These are phyloP conservation scores for Gloeophyllum trabeum DNA, from an alignment of 768 basidiomycete genomes.

Conservation along the genomic window DNA sequence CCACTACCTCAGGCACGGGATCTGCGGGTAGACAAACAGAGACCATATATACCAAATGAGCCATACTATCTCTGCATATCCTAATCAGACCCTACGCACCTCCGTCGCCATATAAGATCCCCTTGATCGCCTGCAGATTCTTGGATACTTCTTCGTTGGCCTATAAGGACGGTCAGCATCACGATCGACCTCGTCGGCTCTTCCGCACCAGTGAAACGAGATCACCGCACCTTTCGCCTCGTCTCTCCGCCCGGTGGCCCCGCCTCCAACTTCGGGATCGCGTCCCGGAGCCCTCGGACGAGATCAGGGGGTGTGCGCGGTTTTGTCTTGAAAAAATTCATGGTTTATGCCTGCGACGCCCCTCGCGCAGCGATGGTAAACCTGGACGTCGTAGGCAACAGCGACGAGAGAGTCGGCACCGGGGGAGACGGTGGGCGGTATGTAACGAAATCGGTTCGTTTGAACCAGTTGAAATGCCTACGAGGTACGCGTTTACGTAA, in stretches of 20 bases:
- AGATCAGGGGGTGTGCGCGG: constrained; percentile 81
- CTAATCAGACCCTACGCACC: constrained; percentile 44
- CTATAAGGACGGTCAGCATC: constrained; percentile 24
- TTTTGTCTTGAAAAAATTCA: constrained; percentile 97
- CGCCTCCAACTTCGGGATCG: constrained; percentile 65
- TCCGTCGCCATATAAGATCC: constrained; percentile 77
- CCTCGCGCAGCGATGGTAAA: too few relatives aligned
- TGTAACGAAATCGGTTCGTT: too few relatives aligned
- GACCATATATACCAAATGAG: constrained; percentile 2
- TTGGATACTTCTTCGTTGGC: constrained; percentile 85
- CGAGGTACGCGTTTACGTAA: too few relatives aligned
- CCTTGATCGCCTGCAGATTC: constrained; percentile 85
- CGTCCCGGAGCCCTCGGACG: constrained; percentile 70
- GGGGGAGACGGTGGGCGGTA: too few relatives aligned
- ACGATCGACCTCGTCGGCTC: neutral
- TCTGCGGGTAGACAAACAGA: constrained; percentile 28
- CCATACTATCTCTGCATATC: too few relatives aligned
- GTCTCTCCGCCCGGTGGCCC: constrained; percentile 67
- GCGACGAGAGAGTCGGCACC: too few relatives aligned
- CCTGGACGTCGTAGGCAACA: too few relatives aligned
- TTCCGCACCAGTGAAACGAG: neutral
- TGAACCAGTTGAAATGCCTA: too few relatives aligned
- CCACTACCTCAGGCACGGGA: constrained; percentile 79
- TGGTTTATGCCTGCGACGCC: too few relatives aligned
- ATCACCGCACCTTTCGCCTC: constrained; percentile 54